phyloP scores from a whole-genome alignment of 768 basidiomycete genomes.

The Lanmaoa pseudosensibilis region DNA sequence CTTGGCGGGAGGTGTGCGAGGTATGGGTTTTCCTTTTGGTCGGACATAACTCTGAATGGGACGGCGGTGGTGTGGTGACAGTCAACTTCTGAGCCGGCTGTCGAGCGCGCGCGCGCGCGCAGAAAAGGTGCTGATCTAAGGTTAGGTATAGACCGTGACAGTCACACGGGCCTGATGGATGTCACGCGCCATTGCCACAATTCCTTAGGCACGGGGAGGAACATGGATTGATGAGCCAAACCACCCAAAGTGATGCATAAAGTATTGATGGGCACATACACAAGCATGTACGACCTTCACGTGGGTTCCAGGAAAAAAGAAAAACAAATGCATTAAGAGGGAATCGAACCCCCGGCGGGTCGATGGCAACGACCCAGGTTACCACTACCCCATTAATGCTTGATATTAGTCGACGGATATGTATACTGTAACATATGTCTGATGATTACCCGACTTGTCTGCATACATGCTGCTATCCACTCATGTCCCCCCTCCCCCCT shows the following conservation, averaged over 20 bases:
- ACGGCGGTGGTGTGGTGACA: neutral
- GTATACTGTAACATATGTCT: neutral
- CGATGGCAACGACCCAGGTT: constrained; percentile 72
- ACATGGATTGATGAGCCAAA: neutral
- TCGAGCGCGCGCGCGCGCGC: too few relatives aligned
- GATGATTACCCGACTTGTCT: too few relatives aligned
- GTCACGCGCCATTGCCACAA: neutral
- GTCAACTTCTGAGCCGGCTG: neutral
- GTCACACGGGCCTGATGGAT: neutral
- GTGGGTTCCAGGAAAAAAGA: neutral
- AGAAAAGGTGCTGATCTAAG: constrained; percentile 19
- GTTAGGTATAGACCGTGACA: constrained; percentile 5
- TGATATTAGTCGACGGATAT: rapidly evolving
- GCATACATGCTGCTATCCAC: too few relatives aligned
- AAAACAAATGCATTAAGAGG: constrained; percentile 32
- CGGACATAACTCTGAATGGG: constrained; percentile 12
- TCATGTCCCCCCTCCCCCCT: too few relatives aligned
- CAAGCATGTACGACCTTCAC: neutral
- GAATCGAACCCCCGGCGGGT: constrained; percentile 89
- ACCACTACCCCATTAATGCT: constrained; percentile 65
- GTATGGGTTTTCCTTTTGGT: constrained; percentile 50
- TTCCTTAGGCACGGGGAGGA: neutral
- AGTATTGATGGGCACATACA: neutral
- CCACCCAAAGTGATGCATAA: neutral
- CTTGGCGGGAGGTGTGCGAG: constrained; percentile 43